Base-by-base conservation (phyloP, 352 stramenopile genomes). In the Globisporangium lucens region DNA sequence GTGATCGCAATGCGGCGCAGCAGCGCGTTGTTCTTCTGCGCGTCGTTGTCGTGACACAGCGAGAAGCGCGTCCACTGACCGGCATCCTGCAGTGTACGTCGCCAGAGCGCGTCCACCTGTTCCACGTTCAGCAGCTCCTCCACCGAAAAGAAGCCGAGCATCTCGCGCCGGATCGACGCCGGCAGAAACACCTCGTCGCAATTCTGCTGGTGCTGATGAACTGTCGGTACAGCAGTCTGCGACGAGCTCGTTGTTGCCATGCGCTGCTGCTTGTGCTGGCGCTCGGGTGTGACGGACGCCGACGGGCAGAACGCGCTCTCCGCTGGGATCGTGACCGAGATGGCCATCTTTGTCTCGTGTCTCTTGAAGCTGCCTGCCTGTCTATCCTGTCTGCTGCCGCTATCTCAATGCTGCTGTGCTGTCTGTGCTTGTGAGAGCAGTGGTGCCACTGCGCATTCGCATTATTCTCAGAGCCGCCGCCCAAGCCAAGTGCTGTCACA, bases 61-160 rank as follows among this genome's bases (percentile, higher is more conserved):
- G 66, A 27, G 29, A 87, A 67, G 12, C 51, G 56, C 13, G 59
- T 55, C 82, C 80, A 91, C 57, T 72, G 73, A 10, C 63, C 65
- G 13, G 69, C 65, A 10, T 64, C 59, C 22, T 51, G 65, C 52
- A 90, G 65, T 2, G 67, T 71, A 8, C 62, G 63, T 24, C 66
- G 68, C 83, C 83, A 91, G 9, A 58, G 36, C 7, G 47, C 47
- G 52, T 79, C 75, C 24, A 77, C 74, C 15, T 80, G 58, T 51
- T 90, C 83, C n/a, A 89, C 69, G 20, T 68, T 67, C 24, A 91
- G 67, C 55, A 89, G 53, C 43, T 89, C 81, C 15, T 82, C 71
- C n/a, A 80, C 53, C n/a, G 67, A 67, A 43, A 90, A 79, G 57
- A 79, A 87, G n/a, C 57, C 57, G 24, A 89, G 30, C 61, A 91